Evolutionary conservation across 2,329 filamentous ascomycete species (phyloP), one percentile per base, ranked within the genome.

Genomic region (Cladosporium velox): DNA sequence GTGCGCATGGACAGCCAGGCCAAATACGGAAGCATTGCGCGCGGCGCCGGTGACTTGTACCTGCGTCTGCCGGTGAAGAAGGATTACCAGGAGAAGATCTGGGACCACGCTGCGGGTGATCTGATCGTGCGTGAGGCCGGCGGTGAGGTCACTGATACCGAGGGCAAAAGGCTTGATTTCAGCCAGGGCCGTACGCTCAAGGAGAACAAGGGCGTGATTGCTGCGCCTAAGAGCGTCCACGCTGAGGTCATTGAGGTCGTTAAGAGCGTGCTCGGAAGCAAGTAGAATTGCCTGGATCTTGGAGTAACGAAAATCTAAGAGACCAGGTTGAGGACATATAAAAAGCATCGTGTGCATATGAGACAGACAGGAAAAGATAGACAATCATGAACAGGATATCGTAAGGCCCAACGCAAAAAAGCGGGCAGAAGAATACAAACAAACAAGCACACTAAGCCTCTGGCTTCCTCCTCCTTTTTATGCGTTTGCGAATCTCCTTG

Each of bases 1-100:
- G 93, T 99, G 67, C 88, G 94, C 70, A 95, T 99, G 90, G 95
- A 99, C 82, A 96, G 92, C 62, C 95, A 99, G 81, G 94, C 95
- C 73, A 99, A 99, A 81, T 99, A 99, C 80, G 94, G 90, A 68
- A 95, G 91, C 41, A 96, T 99, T 77, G 95, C 95, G 41, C 86
- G 95, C 69, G 95, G 95, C 55, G 93, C 93, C 5, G 95, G 93
- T 59, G 95, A 99, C 76, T 89, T 99, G 70, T 99, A 99, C 81
- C 86, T 99, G 66, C 87, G 96, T 64, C 82, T 99, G 66, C 95
- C 95, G 3, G 90, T 92, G 32, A 91, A 87, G 77, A 90, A 90
- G 72, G 89, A 90, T 64, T 99, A 99, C 81, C 88, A 96, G 78
- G 95, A 99, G 85, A 99, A 99, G 87, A 99, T 99, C 72, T 99